These are phyloP conservation scores for Flagelloscypha sp. DNA, from an alignment of 768 basidiomycete genomes.

Conservation along the genomic window DNA sequence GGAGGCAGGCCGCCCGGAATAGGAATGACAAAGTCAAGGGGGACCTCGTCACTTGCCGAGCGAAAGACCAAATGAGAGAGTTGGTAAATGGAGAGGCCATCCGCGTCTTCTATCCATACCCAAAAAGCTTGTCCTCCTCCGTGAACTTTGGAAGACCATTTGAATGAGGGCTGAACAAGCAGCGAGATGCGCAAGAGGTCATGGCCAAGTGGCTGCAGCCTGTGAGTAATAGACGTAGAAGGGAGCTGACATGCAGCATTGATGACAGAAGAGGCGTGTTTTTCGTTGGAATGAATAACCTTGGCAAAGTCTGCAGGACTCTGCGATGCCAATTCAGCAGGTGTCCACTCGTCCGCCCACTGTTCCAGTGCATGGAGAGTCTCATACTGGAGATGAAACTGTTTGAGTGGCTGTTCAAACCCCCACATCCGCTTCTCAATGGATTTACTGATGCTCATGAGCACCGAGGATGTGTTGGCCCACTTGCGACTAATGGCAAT, in stretches of 20 bases:
- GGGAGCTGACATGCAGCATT: constrained; percentile 84
- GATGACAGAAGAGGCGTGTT: constrained; percentile 71
- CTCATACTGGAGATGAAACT: constrained; percentile 71
- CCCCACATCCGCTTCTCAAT: constrained; percentile 92
- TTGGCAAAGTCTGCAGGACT: constrained; percentile 65
- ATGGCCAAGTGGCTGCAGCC: constrained; percentile 72
- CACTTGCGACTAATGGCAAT: constrained; percentile 90
- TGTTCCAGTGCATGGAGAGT: constrained; percentile 68
- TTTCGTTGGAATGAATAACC: constrained; percentile 78
- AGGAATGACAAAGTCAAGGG: constrained; percentile 75
- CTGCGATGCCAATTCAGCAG: constrained; percentile 62
- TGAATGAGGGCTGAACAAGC: constrained; percentile 57
- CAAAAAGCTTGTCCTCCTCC: constrained; percentile 81
- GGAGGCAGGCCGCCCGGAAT: constrained; percentile 53
- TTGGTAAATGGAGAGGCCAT: constrained; percentile 77
- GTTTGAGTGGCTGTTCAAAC: constrained; percentile 82
- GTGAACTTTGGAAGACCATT: constrained; percentile 73
- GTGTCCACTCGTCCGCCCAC: constrained; percentile 75
- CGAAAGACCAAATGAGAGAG: constrained; percentile 66
- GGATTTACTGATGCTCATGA: constrained; percentile 90
- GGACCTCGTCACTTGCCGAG: constrained; percentile 47
- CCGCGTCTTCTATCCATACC: constrained; percentile 90
- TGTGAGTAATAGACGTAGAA: constrained; percentile 51
- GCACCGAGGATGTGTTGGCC: constrained; percentile 70
- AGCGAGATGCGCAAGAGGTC: constrained; percentile 77